Percentiles rank a stretch among this genome's conserved stretches.
Conservation (phyloP, 1,284 basidiomycete species). For the Takashimella koratensis region DNA sequence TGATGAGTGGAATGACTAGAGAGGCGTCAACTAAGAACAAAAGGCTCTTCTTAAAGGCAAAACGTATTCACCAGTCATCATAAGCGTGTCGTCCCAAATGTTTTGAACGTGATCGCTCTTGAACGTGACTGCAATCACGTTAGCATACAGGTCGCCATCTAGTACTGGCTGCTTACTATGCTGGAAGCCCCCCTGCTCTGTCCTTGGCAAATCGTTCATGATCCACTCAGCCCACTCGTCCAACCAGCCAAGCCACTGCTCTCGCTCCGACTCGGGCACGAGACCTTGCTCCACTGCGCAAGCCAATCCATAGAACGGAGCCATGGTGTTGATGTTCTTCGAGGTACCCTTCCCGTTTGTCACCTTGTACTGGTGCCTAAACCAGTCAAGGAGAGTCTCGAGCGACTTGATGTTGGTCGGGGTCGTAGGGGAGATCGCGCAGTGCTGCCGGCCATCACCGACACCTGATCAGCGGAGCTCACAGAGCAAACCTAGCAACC, state of each 20-base stretch:
- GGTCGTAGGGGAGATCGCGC: conserved; percentile 33
- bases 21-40: too few relatives aligned
- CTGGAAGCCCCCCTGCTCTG: conserved; percentile 58
- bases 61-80: too few relatives aligned
- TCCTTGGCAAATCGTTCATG: conserved; percentile 52
- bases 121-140: conserved; percentile 1
- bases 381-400: conserved; percentile 54
- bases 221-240: conserved; percentile 62
- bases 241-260: conserved; percentile 24
- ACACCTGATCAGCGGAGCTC: too few relatives aligned
- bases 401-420: conserved; percentile 42
- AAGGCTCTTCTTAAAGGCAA: too few relatives aligned
- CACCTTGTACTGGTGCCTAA: conserved; percentile 53
- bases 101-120: conserved; percentile 32
- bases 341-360: conserved; percentile 50
- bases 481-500: neutral
- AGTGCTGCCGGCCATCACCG: conserved; percentile 11
- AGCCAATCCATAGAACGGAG: conserved; percentile 57
- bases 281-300: conserved; percentile 41
- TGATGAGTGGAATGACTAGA: conserved; percentile 59
- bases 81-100: conserved; percentile 60
- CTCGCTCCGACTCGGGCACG: neutral
- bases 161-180: conserved; percentile 51
- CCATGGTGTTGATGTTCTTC: conserved; percentile 63
- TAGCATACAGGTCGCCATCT: conserved; percentile 40